Base-by-base conservation (phyloP, 352 stramenopile species). In the Pythium sukuiense region DNA sequence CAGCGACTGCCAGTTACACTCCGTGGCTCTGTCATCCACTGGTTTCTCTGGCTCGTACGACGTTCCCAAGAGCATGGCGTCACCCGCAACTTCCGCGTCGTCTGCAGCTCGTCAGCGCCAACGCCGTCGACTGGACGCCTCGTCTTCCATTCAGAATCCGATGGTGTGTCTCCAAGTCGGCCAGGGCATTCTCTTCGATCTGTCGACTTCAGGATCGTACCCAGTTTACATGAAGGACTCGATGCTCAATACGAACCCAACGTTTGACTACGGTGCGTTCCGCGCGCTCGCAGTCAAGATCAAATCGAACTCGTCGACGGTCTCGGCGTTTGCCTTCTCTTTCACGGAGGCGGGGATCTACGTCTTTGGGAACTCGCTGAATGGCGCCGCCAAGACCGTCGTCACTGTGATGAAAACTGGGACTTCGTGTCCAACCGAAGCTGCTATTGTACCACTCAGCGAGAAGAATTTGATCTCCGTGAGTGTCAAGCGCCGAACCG, bases 141-240 rank as follows among this genome's bases (percentile, higher is more conserved):
- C 64, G 11, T 6, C 55, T 0, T 59, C 48, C 14, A 92, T 98
- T 1, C 41, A 70, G 11, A 96, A 96, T 48, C 93, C 95, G 1
- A 93, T 98, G 70, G 65, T 96, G 2, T 98, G 91, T 57, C 72
- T 98, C 1, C 72, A 70, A 5, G 49, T 84, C 2, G 89, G 90
- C n/a, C 76, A 88, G 27, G 89, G 89, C 1, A 67, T 98, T 16
- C 56, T 97, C 2, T 98, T 97, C 63, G 89, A 98, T 66, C 76
- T 98, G 16, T 88, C 85, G 0, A 80, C 81, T 0, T 69, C 72
- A 2, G 73, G 69, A 16, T 87, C 80, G 18, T 98, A 97, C 59
- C 95, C 95, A 4, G 81, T 98, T 55, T 98, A 98, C 67, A 65
- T 96, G 27, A 98, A 97, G 67, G 91, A 98, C 67, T 98, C 92